Evolutionary conservation across 306 rosid genomes (phyloP).

Genomic region (Inga oerstediana): DNA sequence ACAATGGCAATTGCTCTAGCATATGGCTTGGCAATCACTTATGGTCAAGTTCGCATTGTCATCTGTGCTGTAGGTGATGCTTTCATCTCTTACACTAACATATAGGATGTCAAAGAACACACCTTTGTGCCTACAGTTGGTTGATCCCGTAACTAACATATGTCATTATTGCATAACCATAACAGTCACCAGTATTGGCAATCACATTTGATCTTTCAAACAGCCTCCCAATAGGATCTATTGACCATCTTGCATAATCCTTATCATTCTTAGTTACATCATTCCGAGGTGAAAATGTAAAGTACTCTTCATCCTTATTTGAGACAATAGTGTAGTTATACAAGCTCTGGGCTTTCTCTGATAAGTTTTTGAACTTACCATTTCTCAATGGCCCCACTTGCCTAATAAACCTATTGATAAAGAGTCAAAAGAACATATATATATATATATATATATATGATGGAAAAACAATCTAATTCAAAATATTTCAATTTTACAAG

Average conservation of each 20-base stretch:
- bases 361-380: neutral
- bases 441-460: neutral
- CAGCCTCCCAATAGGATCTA: neutral
- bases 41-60: too few relatives aligned
- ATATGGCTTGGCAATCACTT: neutral
- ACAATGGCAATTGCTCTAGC: neutral
- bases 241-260: neutral
- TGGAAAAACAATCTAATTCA: neutral
- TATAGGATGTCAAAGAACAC: neutral
- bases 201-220: neutral
- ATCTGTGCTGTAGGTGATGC: neutral
- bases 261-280: neutral
- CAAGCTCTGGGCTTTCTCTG: neutral
- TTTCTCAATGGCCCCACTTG: neutral
- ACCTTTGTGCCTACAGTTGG: neutral
- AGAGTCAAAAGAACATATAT: neutral
- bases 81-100: neutral
- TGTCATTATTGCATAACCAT: neutral
- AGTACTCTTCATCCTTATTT: neutral
- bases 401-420: neutral
- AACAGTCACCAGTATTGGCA: neutral
- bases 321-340: neutral
- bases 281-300: neutral
- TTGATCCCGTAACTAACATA: neutral
- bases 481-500: neutral